Evolutionary conservation across 306 rosid species (phyloP), one percentile per base, ranked within the genome.

Genomic region (Citrullus mucosospermus): DNA sequence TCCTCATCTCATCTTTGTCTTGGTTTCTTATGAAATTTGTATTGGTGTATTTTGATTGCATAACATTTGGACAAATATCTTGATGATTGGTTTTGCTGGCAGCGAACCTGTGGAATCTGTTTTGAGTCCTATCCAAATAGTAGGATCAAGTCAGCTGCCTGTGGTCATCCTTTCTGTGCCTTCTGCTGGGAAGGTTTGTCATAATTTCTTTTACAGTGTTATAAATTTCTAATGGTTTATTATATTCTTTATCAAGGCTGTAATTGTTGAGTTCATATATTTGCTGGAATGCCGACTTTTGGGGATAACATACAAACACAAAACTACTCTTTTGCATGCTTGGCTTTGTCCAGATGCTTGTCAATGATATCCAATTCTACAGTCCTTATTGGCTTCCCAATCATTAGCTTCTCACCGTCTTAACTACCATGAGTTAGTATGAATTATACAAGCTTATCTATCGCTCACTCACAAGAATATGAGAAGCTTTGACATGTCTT

Each of bases 91-190:
- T 38, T 53, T 74, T 39, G 34, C 60, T 79, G 76, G 55, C 77
- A 79, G 95, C 86, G 84, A 67, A 86, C 85, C 20, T 93, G 97
- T 76, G 95, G 90, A 50, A 91, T 93, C 82, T 93, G 98, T 82
- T 90, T 93, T 70, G 97, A 91, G 60, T 79, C 75, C 50, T 82
- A 78, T 85, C 86, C 88, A 78, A 77, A 28, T 69, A 82, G 83
- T 38, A 80, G 75, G 82, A 87, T 87, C 71, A 83, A 82, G 81
- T 87, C 88, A 79, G 87, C 86, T 65, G 87, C 87, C 41, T 93
- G 96, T 88, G 92, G 95, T 25, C 98, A 93, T 84, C 90, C 94
- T 55, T 93, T 78, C 76, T 93, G 98, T 80, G 75, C 73, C 81
- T 44, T 87, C 51, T 93, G 98, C 81, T 93, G 96, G 94, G 88